Conservation (phyloP, 2,329 filamentous ascomycete species). For the Pseudogymnoascus sp. region DNA sequence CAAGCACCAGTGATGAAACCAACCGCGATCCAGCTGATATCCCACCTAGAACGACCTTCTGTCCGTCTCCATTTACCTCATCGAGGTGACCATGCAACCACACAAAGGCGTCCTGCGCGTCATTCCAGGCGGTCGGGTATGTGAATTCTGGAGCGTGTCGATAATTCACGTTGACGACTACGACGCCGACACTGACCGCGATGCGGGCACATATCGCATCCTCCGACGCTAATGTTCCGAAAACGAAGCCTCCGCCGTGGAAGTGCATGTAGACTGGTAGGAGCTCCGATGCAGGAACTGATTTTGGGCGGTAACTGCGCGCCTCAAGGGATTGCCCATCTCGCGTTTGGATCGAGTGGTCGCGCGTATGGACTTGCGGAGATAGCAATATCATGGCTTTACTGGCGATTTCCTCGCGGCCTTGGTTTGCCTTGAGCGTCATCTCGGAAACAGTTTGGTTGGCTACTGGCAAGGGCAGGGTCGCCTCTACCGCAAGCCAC, state of each 20-base stretch:
- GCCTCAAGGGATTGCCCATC: constrained; percentile 38
- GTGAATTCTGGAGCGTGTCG: constrained; percentile 33
- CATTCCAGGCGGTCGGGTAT: constrained; percentile 24
- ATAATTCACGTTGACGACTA: constrained; percentile 38
- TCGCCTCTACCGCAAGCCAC: constrained; percentile 34
- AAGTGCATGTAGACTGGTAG: constrained; percentile 33
- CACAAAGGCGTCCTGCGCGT: constrained; percentile 17
- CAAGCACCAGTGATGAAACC: constrained; percentile 34
- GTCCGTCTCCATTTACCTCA: constrained; percentile 32
- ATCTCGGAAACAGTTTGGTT: background rate
- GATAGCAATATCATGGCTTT: background rate
- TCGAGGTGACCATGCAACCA: constrained; percentile 43
- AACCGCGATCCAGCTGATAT: constrained; percentile 41
- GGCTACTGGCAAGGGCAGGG: background rate
- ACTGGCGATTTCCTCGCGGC: background rate
- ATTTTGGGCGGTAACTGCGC: constrained; percentile 38
- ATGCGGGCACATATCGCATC: constrained; percentile 35
- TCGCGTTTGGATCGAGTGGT: constrained; percentile 35
- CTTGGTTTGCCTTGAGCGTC: background rate
- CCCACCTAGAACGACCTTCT: constrained; percentile 38
- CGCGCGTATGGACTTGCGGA: constrained; percentile 27
- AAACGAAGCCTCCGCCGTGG: constrained; percentile 32
- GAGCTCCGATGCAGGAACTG: constrained; percentile 17
- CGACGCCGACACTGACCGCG: constrained; percentile 31
- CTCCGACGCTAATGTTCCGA: constrained; percentile 32